phyloP scores from a whole-genome alignment of 2,329 filamentous ascomycete species.

The Cladosporium sp. region DNA sequence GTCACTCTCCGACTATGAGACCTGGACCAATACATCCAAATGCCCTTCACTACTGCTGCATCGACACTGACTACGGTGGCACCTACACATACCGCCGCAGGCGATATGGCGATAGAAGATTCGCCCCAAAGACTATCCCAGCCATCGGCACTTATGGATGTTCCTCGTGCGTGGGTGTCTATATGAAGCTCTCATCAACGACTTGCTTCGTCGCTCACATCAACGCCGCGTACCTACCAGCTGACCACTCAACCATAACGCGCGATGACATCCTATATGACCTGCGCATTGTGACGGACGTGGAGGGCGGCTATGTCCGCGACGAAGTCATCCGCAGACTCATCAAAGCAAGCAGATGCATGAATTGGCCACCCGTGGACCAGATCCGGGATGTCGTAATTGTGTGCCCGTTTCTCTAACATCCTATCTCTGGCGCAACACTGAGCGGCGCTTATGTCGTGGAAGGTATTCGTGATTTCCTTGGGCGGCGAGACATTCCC shows the following conservation, averaged over 20 bases:
- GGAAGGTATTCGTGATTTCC: not conserved
- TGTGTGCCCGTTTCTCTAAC: not conserved
- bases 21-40: not conserved
- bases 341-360: not conserved
- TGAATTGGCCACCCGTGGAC: not conserved
- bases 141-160: conserved; percentile 4
- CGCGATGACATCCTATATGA: not conserved
- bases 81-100: not conserved
- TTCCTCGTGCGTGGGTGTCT: not conserved
- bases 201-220: conserved; percentile 9
- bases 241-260: not conserved
- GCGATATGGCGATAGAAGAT: not conserved
- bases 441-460: not conserved
- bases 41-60: conserved; percentile 8
- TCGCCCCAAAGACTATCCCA: not conserved
- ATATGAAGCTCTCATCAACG: not conserved
- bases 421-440: not conserved
- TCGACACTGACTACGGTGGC: not conserved
- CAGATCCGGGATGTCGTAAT: conserved; percentile 1
- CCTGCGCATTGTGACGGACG: not conserved
- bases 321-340: not conserved
- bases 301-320: not conserved
- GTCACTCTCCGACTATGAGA: not conserved
- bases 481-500: not conserved
- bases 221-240: not conserved